Evolutionary conservation across 441 rosid genomes (phyloP).

Genomic region (Heliophila coronopifolia): DNA sequence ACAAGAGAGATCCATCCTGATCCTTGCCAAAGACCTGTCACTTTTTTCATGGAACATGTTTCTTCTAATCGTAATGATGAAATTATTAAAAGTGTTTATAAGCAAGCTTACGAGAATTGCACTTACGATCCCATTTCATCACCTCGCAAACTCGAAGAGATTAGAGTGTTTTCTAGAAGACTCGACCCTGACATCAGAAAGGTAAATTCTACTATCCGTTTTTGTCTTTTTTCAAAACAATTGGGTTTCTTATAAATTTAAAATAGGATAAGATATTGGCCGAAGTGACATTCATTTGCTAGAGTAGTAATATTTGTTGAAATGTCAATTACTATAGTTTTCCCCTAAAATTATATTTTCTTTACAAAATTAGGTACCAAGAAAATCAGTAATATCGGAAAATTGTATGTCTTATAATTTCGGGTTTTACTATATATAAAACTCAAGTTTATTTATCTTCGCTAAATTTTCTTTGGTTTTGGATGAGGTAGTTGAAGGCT

Average conservation of each 20-base stretch:
- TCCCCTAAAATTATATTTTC: not conserved
- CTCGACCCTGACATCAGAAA: slow-evolving; percentile 49
- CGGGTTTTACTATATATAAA: not conserved
- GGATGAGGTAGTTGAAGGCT: slow-evolving; percentile 48
- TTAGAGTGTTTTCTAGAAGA: slow-evolving; percentile 56
- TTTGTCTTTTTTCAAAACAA: not conserved
- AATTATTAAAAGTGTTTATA: slow-evolving; percentile 39
- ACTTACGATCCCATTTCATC: slow-evolving; percentile 34
- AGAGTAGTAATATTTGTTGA: not conserved
- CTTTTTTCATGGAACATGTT: slow-evolving; percentile 52
- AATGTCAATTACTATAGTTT: not conserved
- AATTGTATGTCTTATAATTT: not conserved
- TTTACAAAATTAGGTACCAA: not conserved
- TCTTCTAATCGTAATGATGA: slow-evolving; percentile 22
- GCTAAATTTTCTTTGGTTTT: not conserved
- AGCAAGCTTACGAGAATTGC: slow-evolving; percentile 45
- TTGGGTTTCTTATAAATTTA: not conserved
- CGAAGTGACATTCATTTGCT: not conserved
- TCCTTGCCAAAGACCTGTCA: slow-evolving; percentile 63
- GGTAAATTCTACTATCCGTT: slow-evolving; percentile 30
- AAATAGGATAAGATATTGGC: not conserved
- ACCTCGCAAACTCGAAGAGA: slow-evolving; percentile 51
- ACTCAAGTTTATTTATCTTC: not conserved
- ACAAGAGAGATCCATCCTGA: slow-evolving; percentile 42
- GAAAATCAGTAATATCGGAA: not conserved